A percentile compares a stretch with the other conserved stretches of the same genome.
These are phyloP conservation scores for Scedosporium minutisporum DNA, from an alignment of 2,329 filamentous ascomycete species.

Conservation along the genomic window DNA sequence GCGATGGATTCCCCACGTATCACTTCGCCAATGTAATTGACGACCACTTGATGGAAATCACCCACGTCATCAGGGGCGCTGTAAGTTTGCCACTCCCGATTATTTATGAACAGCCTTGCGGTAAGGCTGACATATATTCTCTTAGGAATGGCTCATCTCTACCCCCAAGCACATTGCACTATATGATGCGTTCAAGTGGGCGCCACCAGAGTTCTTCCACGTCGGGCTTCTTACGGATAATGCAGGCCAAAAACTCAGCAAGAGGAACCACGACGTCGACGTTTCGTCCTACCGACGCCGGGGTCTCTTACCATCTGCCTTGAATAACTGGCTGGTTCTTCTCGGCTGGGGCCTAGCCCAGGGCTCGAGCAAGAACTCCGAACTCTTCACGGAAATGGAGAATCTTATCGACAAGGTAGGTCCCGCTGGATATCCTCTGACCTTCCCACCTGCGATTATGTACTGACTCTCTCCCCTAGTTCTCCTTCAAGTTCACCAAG, in stretches of 20 bases:
- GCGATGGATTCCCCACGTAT: conserved; percentile 88
- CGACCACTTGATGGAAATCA: conserved; percentile 91
- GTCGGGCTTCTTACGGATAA: conserved; percentile 64
- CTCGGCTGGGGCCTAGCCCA: conserved; percentile 68
- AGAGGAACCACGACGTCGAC: conserved; percentile 54
- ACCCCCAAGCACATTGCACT: conserved; percentile 65
- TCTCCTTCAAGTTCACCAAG: conserved; percentile 80
- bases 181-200: conserved; percentile 72
- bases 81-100: conserved; percentile 30
- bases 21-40: conserved; percentile 97
- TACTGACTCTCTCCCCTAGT: conserved; percentile 35
- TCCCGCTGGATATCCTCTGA: conserved; percentile 3
- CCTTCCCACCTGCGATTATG: background rate
- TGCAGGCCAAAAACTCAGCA: conserved; percentile 72
- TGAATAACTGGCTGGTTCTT: conserved; percentile 75
- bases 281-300: conserved; percentile 40
- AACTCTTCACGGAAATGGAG: conserved; percentile 62
- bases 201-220: conserved; percentile 66
- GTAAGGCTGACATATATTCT: background rate
- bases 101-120: background rate
- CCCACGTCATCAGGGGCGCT: conserved; percentile 84
- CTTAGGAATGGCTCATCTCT: conserved; percentile 43
- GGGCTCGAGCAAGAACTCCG: conserved; percentile 26
- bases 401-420: conserved; percentile 61
- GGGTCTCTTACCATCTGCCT: conserved; percentile 36